Conservation (phyloP, 2,329 filamentous ascomycete genomes). For the Sphaerulina vaccinii region DNA sequence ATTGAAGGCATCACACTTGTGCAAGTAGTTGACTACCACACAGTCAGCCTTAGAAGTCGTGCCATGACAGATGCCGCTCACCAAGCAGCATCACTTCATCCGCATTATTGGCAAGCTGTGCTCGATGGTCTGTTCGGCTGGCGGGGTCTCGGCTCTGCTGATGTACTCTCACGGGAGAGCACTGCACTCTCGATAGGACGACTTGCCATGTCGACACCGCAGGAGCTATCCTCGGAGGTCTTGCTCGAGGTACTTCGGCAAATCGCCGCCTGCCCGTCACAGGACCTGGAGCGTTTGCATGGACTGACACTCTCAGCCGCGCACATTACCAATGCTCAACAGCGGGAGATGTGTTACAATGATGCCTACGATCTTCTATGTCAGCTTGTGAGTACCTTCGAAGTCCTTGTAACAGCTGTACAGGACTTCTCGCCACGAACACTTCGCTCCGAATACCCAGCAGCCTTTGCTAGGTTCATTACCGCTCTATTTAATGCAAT, state of each 20-base stretch:
- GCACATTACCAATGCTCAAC: slow-evolving; percentile 2
- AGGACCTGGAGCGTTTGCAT: slow-evolving; percentile 26
- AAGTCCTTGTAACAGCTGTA: slow-evolving; percentile 10
- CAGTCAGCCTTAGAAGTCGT: slow-evolving; percentile 80
- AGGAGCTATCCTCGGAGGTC: slow-evolving; percentile 39
- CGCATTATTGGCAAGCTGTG: slow-evolving; percentile 65
- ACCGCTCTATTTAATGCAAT: slow-evolving; percentile 24
- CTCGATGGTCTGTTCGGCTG: slow-evolving; percentile 72
- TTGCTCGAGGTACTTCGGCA: slow-evolving; percentile 44
- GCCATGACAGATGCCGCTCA: slow-evolving; percentile 77
- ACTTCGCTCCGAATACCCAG: slow-evolving; percentile 33
- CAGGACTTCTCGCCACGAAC: slow-evolving; percentile 29
- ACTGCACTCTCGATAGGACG: slow-evolving; percentile 69
- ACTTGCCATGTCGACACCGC: slow-evolving; percentile 46
- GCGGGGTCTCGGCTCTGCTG: slow-evolving; percentile 82
- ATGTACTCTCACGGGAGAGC: slow-evolving; percentile 69
- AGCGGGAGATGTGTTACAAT: no score
- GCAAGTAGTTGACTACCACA: slow-evolving; percentile 88
- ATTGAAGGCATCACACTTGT: slow-evolving; percentile 79
- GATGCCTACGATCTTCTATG: not conserved
- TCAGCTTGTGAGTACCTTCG: slow-evolving; percentile 3
- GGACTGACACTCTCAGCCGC: slow-evolving; percentile 21
- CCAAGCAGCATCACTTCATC: slow-evolving; percentile 64
- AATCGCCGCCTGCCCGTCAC: slow-evolving; percentile 44
- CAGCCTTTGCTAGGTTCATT: slow-evolving; percentile 25